Conservation (phyloP, 495 filamentous ascomycete genomes). For the Penicillium riverlandense region DNA sequence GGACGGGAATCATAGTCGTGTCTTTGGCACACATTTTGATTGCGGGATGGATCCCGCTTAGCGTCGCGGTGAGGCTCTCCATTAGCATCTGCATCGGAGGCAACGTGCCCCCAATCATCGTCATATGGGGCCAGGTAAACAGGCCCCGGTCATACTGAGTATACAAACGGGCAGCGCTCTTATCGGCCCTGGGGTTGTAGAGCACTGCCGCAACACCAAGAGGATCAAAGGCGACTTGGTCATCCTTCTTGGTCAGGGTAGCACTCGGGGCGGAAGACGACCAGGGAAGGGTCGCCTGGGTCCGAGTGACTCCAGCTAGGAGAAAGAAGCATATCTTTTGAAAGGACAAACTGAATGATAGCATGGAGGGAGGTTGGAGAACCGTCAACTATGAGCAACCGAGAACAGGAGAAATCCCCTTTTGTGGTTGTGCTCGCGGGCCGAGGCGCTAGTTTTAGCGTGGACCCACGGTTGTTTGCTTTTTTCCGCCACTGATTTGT, state of each 20-base stretch:
- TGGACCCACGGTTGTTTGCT: no score
- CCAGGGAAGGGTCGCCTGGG: no score
- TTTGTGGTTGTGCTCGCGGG: no score
- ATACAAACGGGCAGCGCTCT: slow-evolving; percentile 20
- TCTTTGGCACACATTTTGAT: slow-evolving; percentile 20
- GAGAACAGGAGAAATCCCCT: no score
- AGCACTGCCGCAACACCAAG: slow-evolving; percentile 25
- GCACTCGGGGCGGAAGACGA: no score
- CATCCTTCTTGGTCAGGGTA: slow-evolving; percentile 1
- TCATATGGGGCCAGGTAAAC: slow-evolving; percentile 25
- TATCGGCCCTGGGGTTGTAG: slow-evolving; percentile 18
- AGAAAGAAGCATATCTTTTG: no score
- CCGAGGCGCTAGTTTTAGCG: no score
- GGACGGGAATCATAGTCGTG: slow-evolving; percentile 18
- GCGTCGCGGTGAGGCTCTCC: slow-evolving; percentile 16
- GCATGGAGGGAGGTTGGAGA: no score
- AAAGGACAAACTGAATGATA: no score
- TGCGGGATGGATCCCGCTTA: slow-evolving; percentile 17
- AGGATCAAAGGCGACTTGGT: slow-evolving; percentile 20
- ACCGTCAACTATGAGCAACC: no score
- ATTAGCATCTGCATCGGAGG: slow-evolving; percentile 22
- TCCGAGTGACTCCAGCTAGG: no score
- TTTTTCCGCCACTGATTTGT: no score
- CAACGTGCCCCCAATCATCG: slow-evolving; percentile 23
- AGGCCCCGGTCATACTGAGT: slow-evolving; percentile 17